Evolutionary conservation across 148 eudicot genomes (phyloP).

Genomic region (Arbutus unedo): DNA sequence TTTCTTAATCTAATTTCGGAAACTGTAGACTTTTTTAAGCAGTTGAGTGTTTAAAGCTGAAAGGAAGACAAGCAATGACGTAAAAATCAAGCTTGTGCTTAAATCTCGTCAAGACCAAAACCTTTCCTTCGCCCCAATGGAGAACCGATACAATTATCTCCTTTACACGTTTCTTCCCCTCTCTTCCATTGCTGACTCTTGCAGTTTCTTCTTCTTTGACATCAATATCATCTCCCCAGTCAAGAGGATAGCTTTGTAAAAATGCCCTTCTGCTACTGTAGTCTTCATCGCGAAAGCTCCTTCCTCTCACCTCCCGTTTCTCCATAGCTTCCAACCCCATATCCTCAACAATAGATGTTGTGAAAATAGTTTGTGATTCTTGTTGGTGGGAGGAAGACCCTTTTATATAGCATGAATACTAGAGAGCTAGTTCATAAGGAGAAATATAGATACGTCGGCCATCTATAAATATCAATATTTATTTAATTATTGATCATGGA

Average conservation of each 20-base stretch:
- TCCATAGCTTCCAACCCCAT: slow-evolving; percentile 17
- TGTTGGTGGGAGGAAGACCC: neutral
- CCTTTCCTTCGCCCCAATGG: slow-evolving; percentile 18
- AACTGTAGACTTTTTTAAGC: neutral
- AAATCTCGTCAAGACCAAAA: slow-evolving; percentile 20
- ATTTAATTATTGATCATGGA: no score
- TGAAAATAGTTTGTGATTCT: neutral
- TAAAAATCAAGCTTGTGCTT: slow-evolving; percentile 22
- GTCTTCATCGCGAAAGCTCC: slow-evolving; percentile 47
- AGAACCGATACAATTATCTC: slow-evolving; percentile 18
- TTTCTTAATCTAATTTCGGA: no score
- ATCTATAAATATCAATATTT: no score
- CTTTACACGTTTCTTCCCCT: slow-evolving; percentile 12
- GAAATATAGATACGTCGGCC: no score
- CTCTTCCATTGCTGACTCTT: neutral
- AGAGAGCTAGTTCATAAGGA: no score
- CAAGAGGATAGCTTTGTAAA: slow-evolving; percentile 49
- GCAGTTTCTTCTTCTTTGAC: no score
- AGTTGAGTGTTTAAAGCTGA: slow-evolving; percentile 13
- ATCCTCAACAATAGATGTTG: neutral
- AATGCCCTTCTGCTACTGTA: slow-evolving; percentile 44
- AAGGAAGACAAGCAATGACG: slow-evolving; percentile 21
- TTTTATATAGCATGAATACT: slow-evolving; percentile 7
- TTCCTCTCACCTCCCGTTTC: slow-evolving; percentile 22
- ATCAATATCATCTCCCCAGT: slow-evolving; percentile 28